A percentile compares a stretch with the other conserved stretches of the same genome.
Conservation (phyloP, 257 asterid genomes). For the Solanum lignicaule region DNA sequence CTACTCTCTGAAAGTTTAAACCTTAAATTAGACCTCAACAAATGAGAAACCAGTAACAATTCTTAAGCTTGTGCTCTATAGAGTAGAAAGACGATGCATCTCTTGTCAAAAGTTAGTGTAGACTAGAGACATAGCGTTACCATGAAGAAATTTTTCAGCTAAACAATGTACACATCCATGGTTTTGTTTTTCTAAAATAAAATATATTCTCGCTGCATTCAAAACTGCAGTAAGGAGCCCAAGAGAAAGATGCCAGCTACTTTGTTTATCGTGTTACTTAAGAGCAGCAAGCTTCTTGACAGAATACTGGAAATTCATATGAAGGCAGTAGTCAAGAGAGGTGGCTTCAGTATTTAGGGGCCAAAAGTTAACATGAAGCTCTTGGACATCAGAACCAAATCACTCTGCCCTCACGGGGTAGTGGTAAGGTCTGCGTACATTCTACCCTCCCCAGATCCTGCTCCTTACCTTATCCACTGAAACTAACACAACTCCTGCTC, state of each 20-base stretch:
- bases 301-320: not conserved
- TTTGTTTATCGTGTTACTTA: not conserved
- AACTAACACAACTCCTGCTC: not conserved
- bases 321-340: not conserved
- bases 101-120: not conserved
- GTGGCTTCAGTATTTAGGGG: not conserved
- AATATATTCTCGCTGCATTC: not conserved
- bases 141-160: not conserved
- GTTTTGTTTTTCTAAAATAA: not conserved
- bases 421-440: not conserved
- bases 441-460: not conserved
- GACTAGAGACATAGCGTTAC: not conserved
- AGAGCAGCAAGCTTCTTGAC: not conserved
- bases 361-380: not conserved
- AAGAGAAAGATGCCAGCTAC: not conserved
- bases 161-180: not conserved
- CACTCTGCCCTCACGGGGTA: not conserved
- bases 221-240: not conserved
- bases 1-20: conserved; percentile 55
- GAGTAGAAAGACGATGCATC: not conserved
- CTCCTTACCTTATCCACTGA: not conserved
- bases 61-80: not conserved
- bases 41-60: not conserved
- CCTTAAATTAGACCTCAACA: not conserved
- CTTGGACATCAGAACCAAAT: not conserved